Conservation (phyloP, 1,139 yeast species). For the Kodamaea derodonti region DNA sequence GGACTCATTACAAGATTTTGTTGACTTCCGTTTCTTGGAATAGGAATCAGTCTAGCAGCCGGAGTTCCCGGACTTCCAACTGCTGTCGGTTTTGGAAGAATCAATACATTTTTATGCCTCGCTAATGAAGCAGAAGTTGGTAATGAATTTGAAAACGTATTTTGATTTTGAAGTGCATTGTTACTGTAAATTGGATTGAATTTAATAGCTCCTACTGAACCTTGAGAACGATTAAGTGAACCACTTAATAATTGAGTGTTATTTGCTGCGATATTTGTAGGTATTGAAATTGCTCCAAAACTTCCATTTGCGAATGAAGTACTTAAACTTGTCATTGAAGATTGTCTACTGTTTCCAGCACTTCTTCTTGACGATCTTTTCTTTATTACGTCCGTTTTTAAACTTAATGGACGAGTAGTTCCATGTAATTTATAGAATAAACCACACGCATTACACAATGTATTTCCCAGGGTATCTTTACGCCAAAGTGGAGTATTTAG, state of each 20-base stretch:
- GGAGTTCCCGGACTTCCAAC: slow-evolving; percentile 9
- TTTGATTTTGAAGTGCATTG: slow-evolving; percentile 6
- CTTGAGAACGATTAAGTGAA: background rate
- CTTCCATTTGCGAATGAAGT: slow-evolving; percentile 1
- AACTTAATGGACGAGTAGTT: slow-evolving; percentile 68
- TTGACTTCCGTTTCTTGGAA: slow-evolving; percentile 2
- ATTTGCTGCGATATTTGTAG: slow-evolving; percentile 1
- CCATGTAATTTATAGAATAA: slow-evolving; percentile 76
- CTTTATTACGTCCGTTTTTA: slow-evolving; percentile 71
- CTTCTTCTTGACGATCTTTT: slow-evolving; percentile 51
- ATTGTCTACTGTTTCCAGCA: slow-evolving; percentile 7
- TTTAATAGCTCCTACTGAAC: slow-evolving; percentile 7
- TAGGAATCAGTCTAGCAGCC: slow-evolving; percentile 1
- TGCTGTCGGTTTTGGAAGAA: slow-evolving; percentile 37
- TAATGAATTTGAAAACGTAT: slow-evolving; percentile 8
- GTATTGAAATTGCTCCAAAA: background rate
- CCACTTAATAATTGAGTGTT: slow-evolving; percentile 1
- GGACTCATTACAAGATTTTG: slow-evolving; percentile 7
- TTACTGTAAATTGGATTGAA: slow-evolving; percentile 12
- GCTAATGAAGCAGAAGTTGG: slow-evolving; percentile 8
- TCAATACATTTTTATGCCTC: slow-evolving; percentile 39
- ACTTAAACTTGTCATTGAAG: slow-evolving; percentile 7
- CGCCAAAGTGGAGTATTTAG: slow-evolving; percentile 89
- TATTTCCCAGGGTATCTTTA: slow-evolving; percentile 73
- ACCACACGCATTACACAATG: slow-evolving; percentile 89